Evolutionary conservation across 352 stramenopile species (phyloP).

Genomic region (Phytophthora chlamydospora): DNA sequence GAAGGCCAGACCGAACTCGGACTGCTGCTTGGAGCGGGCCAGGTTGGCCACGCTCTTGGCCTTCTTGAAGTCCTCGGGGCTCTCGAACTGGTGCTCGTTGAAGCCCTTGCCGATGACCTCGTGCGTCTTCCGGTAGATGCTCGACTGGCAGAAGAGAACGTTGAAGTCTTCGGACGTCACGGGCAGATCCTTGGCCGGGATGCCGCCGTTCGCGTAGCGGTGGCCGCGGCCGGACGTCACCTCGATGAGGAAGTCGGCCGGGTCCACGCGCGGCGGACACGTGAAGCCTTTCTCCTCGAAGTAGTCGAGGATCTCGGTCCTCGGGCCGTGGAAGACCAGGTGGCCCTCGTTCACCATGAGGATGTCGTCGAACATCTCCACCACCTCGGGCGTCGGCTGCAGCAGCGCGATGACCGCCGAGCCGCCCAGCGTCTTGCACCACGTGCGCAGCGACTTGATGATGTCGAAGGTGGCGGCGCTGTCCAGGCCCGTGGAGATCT

Average conservation of each 20-base stretch:
- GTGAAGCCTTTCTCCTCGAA: constrained; percentile 77
- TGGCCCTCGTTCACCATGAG: constrained; percentile 92
- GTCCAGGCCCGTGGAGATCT: constrained; percentile 95
- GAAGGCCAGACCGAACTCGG: constrained; percentile 48
- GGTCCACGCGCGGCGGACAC: constrained; percentile 62
- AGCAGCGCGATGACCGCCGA: constrained; percentile 50
- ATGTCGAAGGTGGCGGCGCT: constrained; percentile 91
- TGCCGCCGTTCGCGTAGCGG: constrained; percentile 40
- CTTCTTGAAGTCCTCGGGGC: constrained; percentile 52
- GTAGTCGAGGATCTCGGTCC: constrained; percentile 70
- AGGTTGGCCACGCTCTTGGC: constrained; percentile 48
- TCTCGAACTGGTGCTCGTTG: constrained; percentile 60
- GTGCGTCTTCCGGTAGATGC: constrained; percentile 53
- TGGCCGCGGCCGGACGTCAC: constrained; percentile 57
- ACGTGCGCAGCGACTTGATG: constrained; percentile 56
- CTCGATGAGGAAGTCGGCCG: constrained; percentile 66
- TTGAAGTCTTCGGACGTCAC: constrained; percentile 49
- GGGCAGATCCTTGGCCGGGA: constrained; percentile 27
- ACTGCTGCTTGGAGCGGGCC: constrained; percentile 48
- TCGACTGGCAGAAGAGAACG: constrained; percentile 56
- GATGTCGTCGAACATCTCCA: constrained; percentile 95
- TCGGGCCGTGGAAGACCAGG: constrained; percentile 91
- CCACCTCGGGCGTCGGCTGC: constrained; percentile 90
- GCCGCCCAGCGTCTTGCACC: constrained; percentile 42
- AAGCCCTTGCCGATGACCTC: constrained; percentile 42